Percentiles rank a stretch among this genome's conserved stretches.
These are phyloP conservation scores for Kuraishia borneana DNA, from an alignment of 805 yeast species.

Conservation along the genomic window DNA sequence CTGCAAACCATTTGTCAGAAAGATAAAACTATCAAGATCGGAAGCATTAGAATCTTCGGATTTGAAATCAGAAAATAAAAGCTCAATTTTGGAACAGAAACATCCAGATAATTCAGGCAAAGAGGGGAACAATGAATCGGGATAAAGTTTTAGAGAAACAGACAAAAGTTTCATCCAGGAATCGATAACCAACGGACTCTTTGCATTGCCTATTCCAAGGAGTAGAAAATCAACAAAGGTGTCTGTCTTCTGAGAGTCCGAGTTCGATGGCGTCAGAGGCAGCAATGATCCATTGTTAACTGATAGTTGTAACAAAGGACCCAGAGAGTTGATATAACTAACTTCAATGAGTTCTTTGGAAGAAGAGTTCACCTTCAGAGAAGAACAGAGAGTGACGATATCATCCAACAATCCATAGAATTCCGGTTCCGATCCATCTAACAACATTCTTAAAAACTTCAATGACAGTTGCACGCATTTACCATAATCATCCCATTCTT, in stretches of 20 bases:
- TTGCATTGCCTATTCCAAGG: slow-evolving; percentile 12
- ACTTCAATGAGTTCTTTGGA: neutral
- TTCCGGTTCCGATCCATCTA: slow-evolving; percentile 48
- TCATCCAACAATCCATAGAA: slow-evolving; percentile 20
- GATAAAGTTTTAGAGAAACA: slow-evolving; percentile 11
- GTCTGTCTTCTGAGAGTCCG: neutral
- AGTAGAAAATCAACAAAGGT: slow-evolving; percentile 14
- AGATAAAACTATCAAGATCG: slow-evolving; percentile 31
- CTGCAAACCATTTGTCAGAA: slow-evolving; percentile 49
- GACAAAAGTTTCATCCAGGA: slow-evolving; percentile 16
- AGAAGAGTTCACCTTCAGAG: neutral
- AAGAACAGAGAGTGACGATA: neutral
- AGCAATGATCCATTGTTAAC: neutral
- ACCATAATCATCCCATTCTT: slow-evolving; percentile 16
- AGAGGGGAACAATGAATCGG: slow-evolving; percentile 13
- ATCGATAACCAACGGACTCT: slow-evolving; percentile 11
- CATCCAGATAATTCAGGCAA: slow-evolving; percentile 12
- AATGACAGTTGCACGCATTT: slow-evolving; percentile 31
- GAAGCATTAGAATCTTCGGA: slow-evolving; percentile 15
- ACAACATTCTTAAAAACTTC: slow-evolving; percentile 29
- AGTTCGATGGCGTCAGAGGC: neutral
- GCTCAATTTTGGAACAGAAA: slow-evolving; percentile 16
- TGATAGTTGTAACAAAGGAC: neutral
- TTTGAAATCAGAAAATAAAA: slow-evolving; percentile 10
- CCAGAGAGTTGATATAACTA: neutral